Conservation (phyloP, 2,329 filamentous ascomycete genomes). For the Teratosphaeriaceae sp. region DNA sequence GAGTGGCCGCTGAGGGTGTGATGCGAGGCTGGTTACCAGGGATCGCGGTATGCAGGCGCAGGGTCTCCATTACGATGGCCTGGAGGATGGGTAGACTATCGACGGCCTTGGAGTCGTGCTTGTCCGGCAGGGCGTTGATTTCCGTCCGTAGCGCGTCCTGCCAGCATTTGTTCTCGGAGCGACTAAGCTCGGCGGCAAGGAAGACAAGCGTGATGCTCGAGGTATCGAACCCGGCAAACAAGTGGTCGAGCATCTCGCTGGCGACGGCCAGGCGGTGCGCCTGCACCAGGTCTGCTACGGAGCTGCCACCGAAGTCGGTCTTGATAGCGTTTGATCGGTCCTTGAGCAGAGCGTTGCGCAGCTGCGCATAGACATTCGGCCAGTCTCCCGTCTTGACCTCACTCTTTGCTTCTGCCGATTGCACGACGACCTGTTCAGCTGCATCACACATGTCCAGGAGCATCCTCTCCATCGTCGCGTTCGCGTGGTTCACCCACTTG, state of each 20-base stretch:
- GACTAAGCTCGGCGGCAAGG: slow-evolving; percentile 50
- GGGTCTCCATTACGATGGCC: slow-evolving; percentile 54
- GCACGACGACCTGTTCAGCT: slow-evolving; percentile 37
- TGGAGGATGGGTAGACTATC: slow-evolving; percentile 49
- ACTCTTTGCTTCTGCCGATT: slow-evolving; percentile 28
- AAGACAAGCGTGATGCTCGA: slow-evolving; percentile 64
- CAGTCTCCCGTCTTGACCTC: slow-evolving; percentile 29
- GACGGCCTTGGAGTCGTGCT: slow-evolving; percentile 33
- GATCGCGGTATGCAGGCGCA: slow-evolving; percentile 56
- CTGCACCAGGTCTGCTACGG: slow-evolving; percentile 9
- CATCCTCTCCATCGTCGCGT: slow-evolving; percentile 63
- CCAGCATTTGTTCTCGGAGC: slow-evolving; percentile 27
- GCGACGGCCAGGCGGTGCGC: slow-evolving; percentile 49
- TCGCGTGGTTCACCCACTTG: slow-evolving; percentile 60
- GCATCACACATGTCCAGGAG: slow-evolving; percentile 51
- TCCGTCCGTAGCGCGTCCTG: slow-evolving; percentile 38
- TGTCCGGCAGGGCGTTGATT: slow-evolving; percentile 11
- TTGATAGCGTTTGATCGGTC: slow-evolving; percentile 22
- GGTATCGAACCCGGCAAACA: slow-evolving; percentile 74
- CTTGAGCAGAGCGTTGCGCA: slow-evolving; percentile 42
- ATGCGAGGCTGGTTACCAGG: slow-evolving; percentile 57
- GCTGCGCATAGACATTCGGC: slow-evolving; percentile 54
- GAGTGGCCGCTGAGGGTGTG: slow-evolving; percentile 35
- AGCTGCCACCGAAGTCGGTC: slow-evolving; percentile 1
- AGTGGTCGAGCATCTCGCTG: slow-evolving; percentile 69